Conservation (phyloP, 1,139 yeast species). For the Kurtzmaniella natalensis region DNA sequence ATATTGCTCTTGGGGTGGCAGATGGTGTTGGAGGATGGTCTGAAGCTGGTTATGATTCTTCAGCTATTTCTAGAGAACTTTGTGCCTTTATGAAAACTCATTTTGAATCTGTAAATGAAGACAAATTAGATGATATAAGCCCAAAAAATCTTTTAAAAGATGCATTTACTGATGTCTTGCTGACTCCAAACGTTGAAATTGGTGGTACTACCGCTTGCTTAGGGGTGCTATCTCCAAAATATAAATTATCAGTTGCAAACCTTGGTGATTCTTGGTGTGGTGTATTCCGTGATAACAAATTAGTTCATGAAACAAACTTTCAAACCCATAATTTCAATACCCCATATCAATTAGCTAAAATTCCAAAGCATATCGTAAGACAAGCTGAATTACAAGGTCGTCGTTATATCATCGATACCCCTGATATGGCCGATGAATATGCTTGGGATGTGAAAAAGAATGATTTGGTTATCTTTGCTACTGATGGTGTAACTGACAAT, state of each 20-base stretch:
- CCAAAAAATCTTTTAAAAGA: conserved; percentile 50
- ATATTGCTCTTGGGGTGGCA: conserved; percentile 78
- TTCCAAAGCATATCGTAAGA: conserved; percentile 58
- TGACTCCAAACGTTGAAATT: conserved; percentile 63
- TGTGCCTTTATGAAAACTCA: conserved; percentile 37
- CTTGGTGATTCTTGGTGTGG: conserved; percentile 97
- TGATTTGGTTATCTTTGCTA: conserved; percentile 79
- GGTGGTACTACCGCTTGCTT: conserved; percentile 97
- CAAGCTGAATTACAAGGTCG: conserved; percentile 56
- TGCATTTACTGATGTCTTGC: conserved; percentile 52
- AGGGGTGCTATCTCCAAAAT: conserved; percentile 59
- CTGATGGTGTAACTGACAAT: conserved; percentile 94
- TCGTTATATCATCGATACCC: conserved; percentile 55
- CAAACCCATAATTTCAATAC: conserved; percentile 91
- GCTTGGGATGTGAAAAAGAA: conserved; percentile 52
- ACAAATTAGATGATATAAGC: conserved; percentile 8
- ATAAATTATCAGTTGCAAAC: conserved; percentile 62
- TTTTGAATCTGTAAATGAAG: conserved; percentile 21
- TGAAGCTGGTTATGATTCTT: conserved; percentile 84
- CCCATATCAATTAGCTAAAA: conserved; percentile 84
- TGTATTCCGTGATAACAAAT: conserved; percentile 62
- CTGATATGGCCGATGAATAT: conserved; percentile 49
- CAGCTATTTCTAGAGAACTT: conserved; percentile 70
- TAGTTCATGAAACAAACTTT: conserved; percentile 64
- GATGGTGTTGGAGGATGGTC: conserved; percentile 99